Evolutionary conservation across 2,329 filamentous ascomycete genomes (phyloP).

Genomic region (Harringtonia aguacate): DNA sequence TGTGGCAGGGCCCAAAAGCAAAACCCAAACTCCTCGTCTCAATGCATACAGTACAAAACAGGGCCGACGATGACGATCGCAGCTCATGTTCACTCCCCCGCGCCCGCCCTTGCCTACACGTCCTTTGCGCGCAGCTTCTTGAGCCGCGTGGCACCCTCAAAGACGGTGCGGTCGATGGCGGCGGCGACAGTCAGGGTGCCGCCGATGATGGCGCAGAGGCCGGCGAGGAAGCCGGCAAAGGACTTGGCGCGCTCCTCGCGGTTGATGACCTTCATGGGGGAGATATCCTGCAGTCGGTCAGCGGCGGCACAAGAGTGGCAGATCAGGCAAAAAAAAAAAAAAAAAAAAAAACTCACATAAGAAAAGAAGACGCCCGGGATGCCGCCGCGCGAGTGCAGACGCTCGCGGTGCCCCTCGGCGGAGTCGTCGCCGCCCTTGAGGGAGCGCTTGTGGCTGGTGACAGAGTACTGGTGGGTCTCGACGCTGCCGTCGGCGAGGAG

Average conservation of each 20-base stretch:
- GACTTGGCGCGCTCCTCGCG: conserved; percentile 82
- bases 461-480: conserved; percentile 97
- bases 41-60: too few relatives aligned
- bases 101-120: conserved; percentile 23
- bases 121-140: conserved; percentile 74
- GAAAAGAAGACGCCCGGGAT: conserved; percentile 98
- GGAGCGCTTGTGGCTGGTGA: conserved; percentile 91
- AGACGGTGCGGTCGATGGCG: conserved; percentile 80
- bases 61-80: too few relatives aligned
- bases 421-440: conserved; percentile 73
- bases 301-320: neutral
- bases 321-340: neutral
- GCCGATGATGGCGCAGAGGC: conserved; percentile 87
- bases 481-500: conserved; percentile 64
- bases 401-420: conserved; percentile 83
- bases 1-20: too few relatives aligned
- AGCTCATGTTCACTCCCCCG: too few relatives aligned
- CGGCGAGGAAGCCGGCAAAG: conserved; percentile 85
- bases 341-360: conserved; percentile 57
- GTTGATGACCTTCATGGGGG: conserved; percentile 99
- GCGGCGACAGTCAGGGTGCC: conserved; percentile 94
- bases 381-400: conserved; percentile 77
- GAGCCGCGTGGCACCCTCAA: conserved; percentile 74
- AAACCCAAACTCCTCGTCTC: too few relatives aligned
- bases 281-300: conserved; percentile 62